These are phyloP conservation scores for Huntiella omanensis DNA, from an alignment of 2,329 filamentous ascomycete genomes.

Conservation along the genomic window DNA sequence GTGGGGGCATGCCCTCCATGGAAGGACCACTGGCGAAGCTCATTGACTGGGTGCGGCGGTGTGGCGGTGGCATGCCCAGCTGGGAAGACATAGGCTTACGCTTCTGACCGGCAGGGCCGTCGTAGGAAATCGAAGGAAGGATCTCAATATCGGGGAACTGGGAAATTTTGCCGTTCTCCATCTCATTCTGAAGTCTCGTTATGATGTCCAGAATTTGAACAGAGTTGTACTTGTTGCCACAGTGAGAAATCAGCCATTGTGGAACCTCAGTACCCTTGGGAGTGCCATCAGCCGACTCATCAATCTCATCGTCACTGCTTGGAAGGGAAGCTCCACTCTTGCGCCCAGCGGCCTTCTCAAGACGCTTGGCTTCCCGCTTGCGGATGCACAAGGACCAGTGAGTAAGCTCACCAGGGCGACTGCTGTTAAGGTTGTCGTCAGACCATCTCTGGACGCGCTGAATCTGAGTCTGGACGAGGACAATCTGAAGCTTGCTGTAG, in stretches of 20 bases:
- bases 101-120: conserved; percentile 10
- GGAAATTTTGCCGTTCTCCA: conserved; percentile 22
- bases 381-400: conserved; percentile 44
- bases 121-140: conserved; percentile 28
- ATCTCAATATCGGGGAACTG: conserved; percentile 41
- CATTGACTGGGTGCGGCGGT: conserved; percentile 19
- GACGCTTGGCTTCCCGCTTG: conserved; percentile 43
- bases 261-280: conserved; percentile 26
- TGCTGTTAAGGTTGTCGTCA: conserved; percentile 24
- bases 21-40: conserved; percentile 13
- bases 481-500: conserved; percentile 42
- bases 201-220: conserved; percentile 29
- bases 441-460: conserved; percentile 45
- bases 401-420: conserved; percentile 26
- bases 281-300: conserved; percentile 18
- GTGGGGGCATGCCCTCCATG: conserved; percentile 9
- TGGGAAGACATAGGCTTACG: conserved; percentile 8
- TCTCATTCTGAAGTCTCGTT: conserved; percentile 25
- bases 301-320: conserved; percentile 15
- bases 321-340: conserved; percentile 18
- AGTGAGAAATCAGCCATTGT: conserved; percentile 28
- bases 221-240: conserved; percentile 29
- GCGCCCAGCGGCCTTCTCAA: conserved; percentile 16
- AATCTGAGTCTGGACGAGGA: conserved; percentile 44
- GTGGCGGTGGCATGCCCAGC: conserved; percentile 7